Evolutionary conservation across 345 rosid species (phyloP).

Genomic region (Syzygium oleosum): DNA sequence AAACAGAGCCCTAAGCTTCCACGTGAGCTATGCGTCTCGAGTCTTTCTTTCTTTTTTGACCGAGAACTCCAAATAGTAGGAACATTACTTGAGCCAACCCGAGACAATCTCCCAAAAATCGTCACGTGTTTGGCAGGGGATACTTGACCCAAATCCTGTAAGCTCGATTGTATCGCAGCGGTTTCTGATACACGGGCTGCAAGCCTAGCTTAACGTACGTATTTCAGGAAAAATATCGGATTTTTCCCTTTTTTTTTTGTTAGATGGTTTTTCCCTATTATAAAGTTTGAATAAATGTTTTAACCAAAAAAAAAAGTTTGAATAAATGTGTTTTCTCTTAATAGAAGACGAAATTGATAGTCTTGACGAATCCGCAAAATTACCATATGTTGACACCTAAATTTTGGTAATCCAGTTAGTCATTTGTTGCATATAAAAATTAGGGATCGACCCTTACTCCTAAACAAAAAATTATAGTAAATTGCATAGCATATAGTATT

Average conservation of each 20-base stretch:
- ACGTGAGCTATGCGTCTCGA: neutral
- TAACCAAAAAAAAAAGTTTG: too few relatives aligned
- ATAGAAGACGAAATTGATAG: neutral
- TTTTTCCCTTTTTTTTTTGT: neutral
- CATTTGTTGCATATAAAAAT: neutral
- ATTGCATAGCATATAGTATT: too few relatives aligned
- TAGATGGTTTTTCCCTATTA: neutral
- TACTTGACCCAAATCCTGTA: neutral
- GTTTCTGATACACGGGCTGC: fast-evolving
- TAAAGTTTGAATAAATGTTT: too few relatives aligned
- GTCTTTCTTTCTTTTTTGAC: neutral
- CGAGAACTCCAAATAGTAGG: neutral
- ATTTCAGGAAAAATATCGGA: neutral
- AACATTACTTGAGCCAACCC: fast-evolving
- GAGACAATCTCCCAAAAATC: neutral
- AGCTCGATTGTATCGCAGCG: neutral
- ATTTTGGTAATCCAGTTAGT: too few relatives aligned
- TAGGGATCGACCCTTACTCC: neutral
- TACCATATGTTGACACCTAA: too few relatives aligned
- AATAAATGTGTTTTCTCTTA: neutral
- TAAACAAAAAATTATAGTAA: too few relatives aligned
- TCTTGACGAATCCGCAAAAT: neutral
- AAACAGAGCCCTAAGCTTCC: neutral
- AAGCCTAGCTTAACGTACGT: neutral
- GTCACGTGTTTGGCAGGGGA: fast-evolving